These are phyloP conservation scores for Candida dajiaensis DNA, from an alignment of 805 yeast genomes.

Conservation along the genomic window DNA sequence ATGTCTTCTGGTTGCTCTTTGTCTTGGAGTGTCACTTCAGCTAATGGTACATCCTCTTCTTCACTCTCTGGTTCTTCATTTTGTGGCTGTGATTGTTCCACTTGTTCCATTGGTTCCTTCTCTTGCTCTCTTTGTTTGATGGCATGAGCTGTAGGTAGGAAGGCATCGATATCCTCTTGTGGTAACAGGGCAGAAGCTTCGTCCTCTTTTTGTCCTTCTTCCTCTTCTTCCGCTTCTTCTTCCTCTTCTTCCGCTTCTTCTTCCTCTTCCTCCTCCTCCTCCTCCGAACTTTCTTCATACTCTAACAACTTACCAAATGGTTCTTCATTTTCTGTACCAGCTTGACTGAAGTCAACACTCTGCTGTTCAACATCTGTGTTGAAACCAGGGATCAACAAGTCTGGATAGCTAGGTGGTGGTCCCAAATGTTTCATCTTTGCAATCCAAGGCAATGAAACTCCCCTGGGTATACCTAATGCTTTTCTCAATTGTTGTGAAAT, in stretches of 20 bases:
- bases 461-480: constrained; percentile 64
- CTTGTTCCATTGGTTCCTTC: constrained; percentile 8
- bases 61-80: neutral
- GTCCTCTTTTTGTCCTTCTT: constrained; percentile 10
- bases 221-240: constrained; percentile 14
- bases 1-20: constrained; percentile 10
- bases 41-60: constrained; percentile 21
- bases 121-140: constrained; percentile 10
- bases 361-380: constrained; percentile 38
- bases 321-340: constrained; percentile 11
- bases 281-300: constrained; percentile 20
- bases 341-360: constrained; percentile 24
- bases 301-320: constrained; percentile 29
- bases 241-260: constrained; percentile 16
- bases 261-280: constrained; percentile 21
- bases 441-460: constrained; percentile 64
- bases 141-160: constrained; percentile 3
- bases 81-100: neutral
- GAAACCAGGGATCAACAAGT: constrained; percentile 50
- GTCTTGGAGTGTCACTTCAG: constrained; percentile 8
- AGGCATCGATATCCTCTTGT: neutral
- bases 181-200: neutral
- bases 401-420: constrained; percentile 77
- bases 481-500: constrained; percentile 53
- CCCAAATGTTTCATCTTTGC: constrained; percentile 63